Conservation (phyloP, 768 basidiomycete genomes). For the Paxillus rubicundulus region DNA sequence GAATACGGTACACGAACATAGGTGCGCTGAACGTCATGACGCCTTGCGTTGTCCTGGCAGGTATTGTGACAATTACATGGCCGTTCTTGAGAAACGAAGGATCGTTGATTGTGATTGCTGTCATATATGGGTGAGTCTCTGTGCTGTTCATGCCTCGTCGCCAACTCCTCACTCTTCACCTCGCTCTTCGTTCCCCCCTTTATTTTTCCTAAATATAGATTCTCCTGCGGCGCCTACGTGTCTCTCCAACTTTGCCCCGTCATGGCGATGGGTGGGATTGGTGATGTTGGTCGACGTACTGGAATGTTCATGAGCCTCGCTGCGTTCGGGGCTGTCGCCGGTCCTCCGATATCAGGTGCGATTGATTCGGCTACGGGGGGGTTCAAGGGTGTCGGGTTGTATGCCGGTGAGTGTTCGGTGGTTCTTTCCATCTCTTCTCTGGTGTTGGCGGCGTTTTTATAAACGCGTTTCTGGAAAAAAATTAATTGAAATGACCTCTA, state of each 20-base stretch:
- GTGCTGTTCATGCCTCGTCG: not conserved
- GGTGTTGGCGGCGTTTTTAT: not conserved
- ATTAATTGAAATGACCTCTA: too few species aligned
- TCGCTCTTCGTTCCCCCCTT: not conserved
- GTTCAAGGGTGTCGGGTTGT: constrained; percentile 38
- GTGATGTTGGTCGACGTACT: constrained; percentile 61
- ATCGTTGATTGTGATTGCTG: constrained; percentile 48
- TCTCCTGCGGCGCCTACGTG: constrained; percentile 61
- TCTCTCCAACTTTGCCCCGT: constrained; percentile 55
- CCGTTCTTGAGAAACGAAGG: constrained; percentile 51
- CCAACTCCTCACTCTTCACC: not conserved
- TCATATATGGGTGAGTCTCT: constrained; percentile 62
- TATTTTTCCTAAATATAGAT: constrained; percentile 32
- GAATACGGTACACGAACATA: constrained; percentile 17
- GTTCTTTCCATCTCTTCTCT: not conserved
- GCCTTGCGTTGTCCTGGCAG: constrained; percentile 56
- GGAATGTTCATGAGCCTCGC: constrained; percentile 64
- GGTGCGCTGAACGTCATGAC: constrained; percentile 70
- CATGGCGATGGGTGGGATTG: constrained; percentile 56
- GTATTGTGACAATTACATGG: constrained; percentile 65
- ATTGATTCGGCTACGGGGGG: constrained; percentile 53
- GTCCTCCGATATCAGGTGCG: constrained; percentile 73
- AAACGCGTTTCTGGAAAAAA: too few species aligned
- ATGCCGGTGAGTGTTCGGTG: constrained; percentile 34
- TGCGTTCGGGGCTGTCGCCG: constrained; percentile 61